These are phyloP conservation scores for Podospora anserina DNA, from an alignment of 495 filamentous ascomycete genomes.

Conservation along the genomic window DNA sequence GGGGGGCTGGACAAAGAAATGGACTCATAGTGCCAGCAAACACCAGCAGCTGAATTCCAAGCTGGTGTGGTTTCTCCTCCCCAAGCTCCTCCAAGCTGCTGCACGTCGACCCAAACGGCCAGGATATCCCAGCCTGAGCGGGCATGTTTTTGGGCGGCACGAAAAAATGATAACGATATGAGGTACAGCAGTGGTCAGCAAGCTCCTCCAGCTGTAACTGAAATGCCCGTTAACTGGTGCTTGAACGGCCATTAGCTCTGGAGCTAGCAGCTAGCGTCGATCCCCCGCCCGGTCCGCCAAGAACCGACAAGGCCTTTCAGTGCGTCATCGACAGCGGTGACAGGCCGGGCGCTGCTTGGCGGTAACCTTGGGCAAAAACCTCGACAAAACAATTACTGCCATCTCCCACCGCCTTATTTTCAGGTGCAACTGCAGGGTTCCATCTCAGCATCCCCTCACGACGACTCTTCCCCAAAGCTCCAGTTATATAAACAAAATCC, in stretches of 20 bases:
- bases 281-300: constrained; percentile 1
- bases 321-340: constrained; percentile 9
- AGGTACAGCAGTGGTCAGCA: constrained; percentile 9
- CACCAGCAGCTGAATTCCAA: background rate
- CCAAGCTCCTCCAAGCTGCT: background rate
- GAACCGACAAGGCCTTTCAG: background rate
- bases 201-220: background rate
- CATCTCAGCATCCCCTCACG: background rate
- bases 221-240: background rate
- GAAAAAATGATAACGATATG: constrained; percentile 9
- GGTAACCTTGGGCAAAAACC: background rate
- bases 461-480: background rate
- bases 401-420: constrained; percentile 10
- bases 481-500: background rate
- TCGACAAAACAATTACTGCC: constrained; percentile 7
- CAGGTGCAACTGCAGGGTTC: background rate
- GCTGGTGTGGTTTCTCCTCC: no score
- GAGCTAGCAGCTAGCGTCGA: constrained; percentile 7
- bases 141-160: background rate
- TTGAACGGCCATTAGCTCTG: constrained; percentile 1
- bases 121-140: background rate
- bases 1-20: background rate
- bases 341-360: background rate
- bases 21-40: background rate
- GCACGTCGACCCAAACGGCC: background rate